Base-by-base conservation (phyloP, 2,329 filamentous ascomycete genomes). In the Aureobasidium sp. region DNA sequence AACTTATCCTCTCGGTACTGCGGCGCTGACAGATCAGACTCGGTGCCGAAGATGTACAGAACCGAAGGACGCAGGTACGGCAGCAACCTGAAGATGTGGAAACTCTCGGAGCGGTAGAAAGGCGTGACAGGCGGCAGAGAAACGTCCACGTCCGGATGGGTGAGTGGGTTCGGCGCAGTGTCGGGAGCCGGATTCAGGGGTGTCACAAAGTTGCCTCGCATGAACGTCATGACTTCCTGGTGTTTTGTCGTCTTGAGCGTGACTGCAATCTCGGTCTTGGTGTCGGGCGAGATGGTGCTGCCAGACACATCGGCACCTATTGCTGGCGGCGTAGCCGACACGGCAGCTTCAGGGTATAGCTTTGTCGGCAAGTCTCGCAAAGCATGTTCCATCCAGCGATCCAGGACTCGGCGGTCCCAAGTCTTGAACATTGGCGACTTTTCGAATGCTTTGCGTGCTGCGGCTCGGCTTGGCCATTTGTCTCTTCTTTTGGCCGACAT, bases 181-280 rank as follows among this genome's bases (percentile, higher is more conserved):
- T 67, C 67, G 4, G 63, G 66, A 32, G 59, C 39, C 4, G 59
- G 60, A 52, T 59, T 58, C 12, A 55, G 54, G 3, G 55, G 8
- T 2, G 59, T 58, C 2, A 58, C 57, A 25, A 77, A 80, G 55
- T 79, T 79, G 0, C 83, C 79, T 0, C 86, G 79, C 58, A 87
- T 70, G 66, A 85, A 93, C 1, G 84, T 89, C 63, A 88, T 84
- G 53, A 93, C 86, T 72, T 95, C 89, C 65, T 95, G 88, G 67
- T 95, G 86, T 62, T 90, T 89, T 0, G 88, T 85, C 0, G 91
- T 97, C 2, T 80, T 79, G 2, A 93, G 75, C 0, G 88, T 91
- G 1, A 90, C 84, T 29, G 76, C 70, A 14, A 70, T 68, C 19
- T 65, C 65, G 11, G 63, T 63, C 6, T 32, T 24, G 6, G 24